Base-by-base conservation (phyloP, 768 basidiomycete species). In the Rhizopogon roseolus region DNA sequence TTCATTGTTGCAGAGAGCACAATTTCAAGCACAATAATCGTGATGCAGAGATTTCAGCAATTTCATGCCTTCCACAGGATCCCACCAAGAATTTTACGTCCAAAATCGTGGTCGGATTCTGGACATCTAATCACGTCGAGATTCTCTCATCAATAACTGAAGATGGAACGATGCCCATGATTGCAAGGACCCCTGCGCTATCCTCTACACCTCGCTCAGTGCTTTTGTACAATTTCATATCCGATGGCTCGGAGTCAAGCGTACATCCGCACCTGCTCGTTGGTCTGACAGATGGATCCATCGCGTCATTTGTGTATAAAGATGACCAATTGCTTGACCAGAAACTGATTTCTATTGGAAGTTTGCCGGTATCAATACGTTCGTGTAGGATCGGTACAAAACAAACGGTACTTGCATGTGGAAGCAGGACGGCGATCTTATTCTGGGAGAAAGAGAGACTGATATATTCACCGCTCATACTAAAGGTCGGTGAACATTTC, bases 241-340 rank as follows among this genome's bases (percentile, higher is more conserved):
- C 60, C 49, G 59, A 75, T 63, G 66, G 66, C 41, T 67, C 27
- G 66, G 74, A 64, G 66, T 58, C 40, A 57, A 77, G 66, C 59
- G 73, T 53, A 68, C 77, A 63, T 61, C 81, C 73, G 1, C 80
- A 86, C 56, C 73, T 95, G 8, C 73, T 96, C 29, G 81, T 81
- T 16, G 93, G 93, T 3, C 73, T 93, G 9, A 81, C 78, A 3
- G 82, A 96, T 64, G 93, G 93, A 2, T 82, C 82, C 14, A 72
- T 93, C 27, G 78, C 81, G 4, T 73, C 80, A 10, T 81, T 81
- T 60, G 54, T 69, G 0, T 82, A 85, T 66, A 64, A 64, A 52
- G 75, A 78, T 41, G 61, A 61, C 14, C 53, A 52, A 9, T 53
- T 80, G 7, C 64, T 64, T 27, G 81, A 85, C 50, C 71, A 74